phyloP scores from a whole-genome alignment of 176 grass and related monocot genomes.

The Ananas comosus region DNA sequence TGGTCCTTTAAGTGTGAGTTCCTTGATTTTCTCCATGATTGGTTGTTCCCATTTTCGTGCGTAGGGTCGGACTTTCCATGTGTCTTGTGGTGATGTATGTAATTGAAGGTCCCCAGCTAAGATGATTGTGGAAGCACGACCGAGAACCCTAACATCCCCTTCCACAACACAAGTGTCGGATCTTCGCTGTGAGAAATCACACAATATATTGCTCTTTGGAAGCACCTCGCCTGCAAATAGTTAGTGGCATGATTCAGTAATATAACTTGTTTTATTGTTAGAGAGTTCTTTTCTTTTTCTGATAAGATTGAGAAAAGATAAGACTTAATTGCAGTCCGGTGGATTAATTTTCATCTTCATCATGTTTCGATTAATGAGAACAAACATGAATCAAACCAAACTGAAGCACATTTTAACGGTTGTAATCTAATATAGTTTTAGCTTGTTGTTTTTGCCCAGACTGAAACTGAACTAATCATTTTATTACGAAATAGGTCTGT shows the following conservation, averaged over 20 bases:
- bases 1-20: not conserved
- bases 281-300: not conserved
- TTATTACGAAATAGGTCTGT: not conserved
- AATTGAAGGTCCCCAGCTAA: not conserved
- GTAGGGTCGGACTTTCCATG: conserved; percentile 1
- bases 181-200: conserved; percentile 8
- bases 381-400: not conserved
- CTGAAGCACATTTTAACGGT: not conserved
- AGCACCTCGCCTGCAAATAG: not conserved
- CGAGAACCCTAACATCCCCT: conserved; percentile 4
- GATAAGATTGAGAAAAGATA: not conserved
- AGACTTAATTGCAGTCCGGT: too few relatives aligned
- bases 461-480: not conserved
- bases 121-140: not conserved
- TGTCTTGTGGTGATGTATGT: not conserved
- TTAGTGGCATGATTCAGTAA: not conserved
- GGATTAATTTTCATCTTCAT: not conserved
- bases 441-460: not conserved
- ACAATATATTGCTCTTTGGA: not conserved
- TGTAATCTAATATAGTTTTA: too few relatives aligned
- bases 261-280: not conserved
- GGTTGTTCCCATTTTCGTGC: conserved; percentile 5
- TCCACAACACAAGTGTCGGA: conserved; percentile 9
- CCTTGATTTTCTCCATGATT: not conserved
- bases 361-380: not conserved